Base-by-base conservation (phyloP, 192 early-diverging fungal species). In the Coemansia sp. region DNA sequence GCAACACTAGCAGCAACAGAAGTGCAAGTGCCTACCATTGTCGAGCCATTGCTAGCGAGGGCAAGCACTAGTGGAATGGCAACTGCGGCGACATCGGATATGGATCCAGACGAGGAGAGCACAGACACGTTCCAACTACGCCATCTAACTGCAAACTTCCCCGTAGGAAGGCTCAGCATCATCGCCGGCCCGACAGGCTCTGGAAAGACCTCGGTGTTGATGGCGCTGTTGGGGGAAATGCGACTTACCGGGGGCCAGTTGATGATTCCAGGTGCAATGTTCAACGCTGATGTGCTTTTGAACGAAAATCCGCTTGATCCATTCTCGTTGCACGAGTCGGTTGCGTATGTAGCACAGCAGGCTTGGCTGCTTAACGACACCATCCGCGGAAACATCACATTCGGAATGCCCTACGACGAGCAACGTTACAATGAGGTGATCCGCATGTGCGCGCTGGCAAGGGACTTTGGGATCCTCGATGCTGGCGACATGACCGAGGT, bases 401-500 rank as follows among this genome's bases (percentile, higher is more conserved):
- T 99, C 79, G 94, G 95, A 16, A 65, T 81, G 2, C 81, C 84
- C 2, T 97, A 84, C 55, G 86, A 97, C 61, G 77, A 88, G 61
- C 84, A 84, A 33, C 90, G 91, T 12, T 99, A 99, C 67, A 69
- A 84, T 18, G 78, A 88, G 24, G 93, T 95, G 6, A 66, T 99
- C 23, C 76, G 86, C n/a, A 91, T 90, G 67, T 98, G 95, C 35
- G 96, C 96, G 4, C 78, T 99, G 18, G 67, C 72, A 4, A 79
- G 87, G 6, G 97, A 99, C 68, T 85, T 99, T 33, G 89, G 89
- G 16, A 92, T 91, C 64, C 77, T 99, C 6, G 88, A 92, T 23
- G 91, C 85, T 26, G 95, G 95, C 14, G 97, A 99, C 75, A 78
- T 86, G 66, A 98, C 97, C 5, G 95, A 98, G 82, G 87, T 99